These are phyloP conservation scores for Aspergillus brunneoviolaceus DNA, from an alignment of 2,329 filamentous ascomycete species.

Conservation along the genomic window DNA sequence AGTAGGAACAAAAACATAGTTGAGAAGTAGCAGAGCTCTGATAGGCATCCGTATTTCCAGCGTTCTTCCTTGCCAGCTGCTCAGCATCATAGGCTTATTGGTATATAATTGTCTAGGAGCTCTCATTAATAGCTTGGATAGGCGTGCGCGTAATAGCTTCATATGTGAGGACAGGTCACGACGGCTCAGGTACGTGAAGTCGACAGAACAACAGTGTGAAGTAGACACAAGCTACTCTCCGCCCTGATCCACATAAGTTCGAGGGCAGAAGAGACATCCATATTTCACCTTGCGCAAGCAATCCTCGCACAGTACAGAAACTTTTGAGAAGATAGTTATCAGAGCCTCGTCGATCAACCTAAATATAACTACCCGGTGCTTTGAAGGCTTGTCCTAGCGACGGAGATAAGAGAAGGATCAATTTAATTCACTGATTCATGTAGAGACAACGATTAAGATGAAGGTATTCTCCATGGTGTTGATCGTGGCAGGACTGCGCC, in stretches of 20 bases:
- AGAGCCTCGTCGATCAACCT: neutral
- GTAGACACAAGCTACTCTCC: too few species aligned
- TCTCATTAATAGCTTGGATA: neutral
- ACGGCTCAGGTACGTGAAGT: too few species aligned
- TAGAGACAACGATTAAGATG: too few species aligned
- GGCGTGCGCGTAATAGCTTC: neutral
- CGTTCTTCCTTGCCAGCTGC: constrained; percentile 1
- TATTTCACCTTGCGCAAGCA: neutral
- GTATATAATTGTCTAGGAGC: neutral
- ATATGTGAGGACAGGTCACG: neutral
- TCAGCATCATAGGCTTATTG: neutral
- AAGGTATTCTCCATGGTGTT: neutral
- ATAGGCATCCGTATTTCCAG: constrained; percentile 3
- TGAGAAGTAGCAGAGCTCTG: neutral
- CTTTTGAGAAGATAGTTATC: neutral
- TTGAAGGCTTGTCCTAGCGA: too few species aligned
- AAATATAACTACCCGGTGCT: neutral
- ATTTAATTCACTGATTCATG: neutral
- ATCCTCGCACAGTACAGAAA: neutral
- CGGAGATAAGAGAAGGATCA: neutral
- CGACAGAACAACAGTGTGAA: too few species aligned
- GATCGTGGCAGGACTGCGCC: constrained; percentile 10
- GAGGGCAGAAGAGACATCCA: too few species aligned
- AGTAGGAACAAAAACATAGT: neutral
- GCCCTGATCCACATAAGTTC: too few species aligned